Conservation (phyloP, 2,329 filamentous ascomycete genomes). For the Apiospora pterosperma region DNA sequence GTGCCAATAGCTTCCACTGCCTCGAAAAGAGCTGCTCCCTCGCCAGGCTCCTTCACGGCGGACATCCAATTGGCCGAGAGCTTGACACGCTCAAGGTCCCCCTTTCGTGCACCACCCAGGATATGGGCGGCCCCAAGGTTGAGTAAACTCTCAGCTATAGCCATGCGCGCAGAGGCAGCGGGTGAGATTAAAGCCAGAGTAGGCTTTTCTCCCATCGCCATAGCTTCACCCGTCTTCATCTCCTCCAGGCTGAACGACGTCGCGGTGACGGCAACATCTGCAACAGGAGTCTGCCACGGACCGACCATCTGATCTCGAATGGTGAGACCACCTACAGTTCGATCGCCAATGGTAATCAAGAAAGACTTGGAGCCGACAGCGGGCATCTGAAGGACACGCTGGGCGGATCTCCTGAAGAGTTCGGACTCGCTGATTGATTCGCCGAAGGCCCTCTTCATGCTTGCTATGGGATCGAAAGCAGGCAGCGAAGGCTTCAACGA, state of each 20-base stretch:
- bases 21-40: conserved; percentile 89
- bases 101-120: conserved; percentile 33
- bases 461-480: conserved; percentile 64
- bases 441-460: conserved; percentile 63
- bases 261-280: conserved; percentile 89
- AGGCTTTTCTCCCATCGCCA: conserved; percentile 89
- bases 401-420: conserved; percentile 62
- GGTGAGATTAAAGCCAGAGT: conserved; percentile 85
- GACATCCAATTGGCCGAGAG: conserved; percentile 99
- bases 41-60: conserved; percentile 87
- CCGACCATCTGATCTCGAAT: conserved; percentile 94
- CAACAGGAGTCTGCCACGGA: conserved; percentile 90
- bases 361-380: conserved; percentile 96
- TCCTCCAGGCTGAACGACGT: conserved; percentile 66
- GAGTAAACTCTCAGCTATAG: conserved; percentile 88
- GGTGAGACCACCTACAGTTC: conserved; percentile 85
- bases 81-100: conserved; percentile 74
- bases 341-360: conserved; percentile 93
- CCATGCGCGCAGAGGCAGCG: conserved; percentile 91
- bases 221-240: conserved; percentile 83
- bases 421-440: conserved; percentile 48
- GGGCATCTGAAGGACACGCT: conserved; percentile 79
- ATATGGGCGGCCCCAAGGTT: conserved; percentile 70
- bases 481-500: conserved; percentile 18
- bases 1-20: conserved; percentile 91